Evolutionary conservation across 768 basidiomycete species (phyloP), one percentile per base, ranked within the genome.

Genomic region (Astraeus odoratus): DNA sequence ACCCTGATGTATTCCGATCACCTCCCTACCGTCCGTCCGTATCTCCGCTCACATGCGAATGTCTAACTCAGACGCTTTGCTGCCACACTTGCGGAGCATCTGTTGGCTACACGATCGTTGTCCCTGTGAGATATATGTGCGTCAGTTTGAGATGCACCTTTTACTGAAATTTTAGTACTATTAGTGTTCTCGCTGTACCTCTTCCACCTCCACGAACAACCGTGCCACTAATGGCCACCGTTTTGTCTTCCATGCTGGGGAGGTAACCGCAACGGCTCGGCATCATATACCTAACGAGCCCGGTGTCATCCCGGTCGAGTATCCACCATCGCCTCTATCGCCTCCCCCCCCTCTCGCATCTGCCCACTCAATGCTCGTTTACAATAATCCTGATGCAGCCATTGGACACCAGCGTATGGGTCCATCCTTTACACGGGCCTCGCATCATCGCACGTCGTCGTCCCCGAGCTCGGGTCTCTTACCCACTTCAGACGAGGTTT

Each of bases 201-300:
- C 80, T 13, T 83, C 83, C 2, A 79, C 81, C 42, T 72, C 75
- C 39, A 72, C 73, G 5, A 77, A 75, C 15, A 83, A 83, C 60
- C 78, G 84, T 47, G 72, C 79, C 7, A 87, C 87, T 19, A 91
- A 90, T 61, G 86, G 86, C 8, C 87, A 90, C 60, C 79, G 86
- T 24, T 92, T 86, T 61, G 88, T 92, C 27, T 92, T 91, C 61
- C 86, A 91, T 67, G 83, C 82, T 31, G 74, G 62, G 51, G 82
- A 83, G 62, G 77, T 88, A 42, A 52, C 63, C 20, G 76, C 77
- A 8, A 74, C 74, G 22, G 82, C 84, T 56, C 76, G 86, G 34
- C 72, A 74, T 54, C 81, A 86, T 51, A 66, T 85, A 45, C 65
- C 65, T 27, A 70, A 75, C 48, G 86, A 89, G 58, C 75, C 74